These are phyloP conservation scores for Geoglossum cookeanum DNA, from an alignment of 2,329 filamentous ascomycete genomes.

Conservation along the genomic window DNA sequence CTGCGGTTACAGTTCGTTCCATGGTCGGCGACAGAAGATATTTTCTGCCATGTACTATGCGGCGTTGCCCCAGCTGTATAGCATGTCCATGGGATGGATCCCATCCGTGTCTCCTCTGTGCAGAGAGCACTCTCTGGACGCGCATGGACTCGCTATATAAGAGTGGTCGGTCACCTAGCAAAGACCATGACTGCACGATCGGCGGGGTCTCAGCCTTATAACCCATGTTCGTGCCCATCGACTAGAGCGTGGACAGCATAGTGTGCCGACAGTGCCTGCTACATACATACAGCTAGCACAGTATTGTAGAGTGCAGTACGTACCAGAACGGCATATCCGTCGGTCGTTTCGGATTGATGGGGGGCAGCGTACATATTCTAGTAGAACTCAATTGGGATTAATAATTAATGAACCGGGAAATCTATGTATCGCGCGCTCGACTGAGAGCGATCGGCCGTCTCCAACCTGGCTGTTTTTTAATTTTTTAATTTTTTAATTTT, in stretches of 20 bases:
- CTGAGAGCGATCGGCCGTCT: neutral
- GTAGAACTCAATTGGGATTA: neutral
- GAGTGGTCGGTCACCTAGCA: no score
- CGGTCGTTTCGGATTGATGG: neutral
- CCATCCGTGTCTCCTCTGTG: no score
- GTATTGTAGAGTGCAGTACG: no score
- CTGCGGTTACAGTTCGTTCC: neutral
- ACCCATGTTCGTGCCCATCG: neutral
- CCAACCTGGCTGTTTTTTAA: neutral
- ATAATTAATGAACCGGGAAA: neutral
- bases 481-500: neutral
- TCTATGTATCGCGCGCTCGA: neutral
- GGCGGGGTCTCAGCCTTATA: neutral
- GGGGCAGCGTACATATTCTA: neutral
- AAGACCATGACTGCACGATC: neutral
- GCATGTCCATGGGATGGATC: no score
- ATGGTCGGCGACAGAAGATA: neutral
- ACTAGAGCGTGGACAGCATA: neutral
- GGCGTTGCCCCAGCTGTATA: no score
- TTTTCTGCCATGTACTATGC: neutral
- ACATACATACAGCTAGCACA: no score
- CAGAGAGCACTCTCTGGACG: no score
- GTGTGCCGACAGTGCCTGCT: no score
- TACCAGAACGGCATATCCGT: no score
- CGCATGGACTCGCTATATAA: no score